Evolutionary conservation across 208 protist genomes (phyloP).

Genomic region (Acanthamoeba rhysodes): DNA sequence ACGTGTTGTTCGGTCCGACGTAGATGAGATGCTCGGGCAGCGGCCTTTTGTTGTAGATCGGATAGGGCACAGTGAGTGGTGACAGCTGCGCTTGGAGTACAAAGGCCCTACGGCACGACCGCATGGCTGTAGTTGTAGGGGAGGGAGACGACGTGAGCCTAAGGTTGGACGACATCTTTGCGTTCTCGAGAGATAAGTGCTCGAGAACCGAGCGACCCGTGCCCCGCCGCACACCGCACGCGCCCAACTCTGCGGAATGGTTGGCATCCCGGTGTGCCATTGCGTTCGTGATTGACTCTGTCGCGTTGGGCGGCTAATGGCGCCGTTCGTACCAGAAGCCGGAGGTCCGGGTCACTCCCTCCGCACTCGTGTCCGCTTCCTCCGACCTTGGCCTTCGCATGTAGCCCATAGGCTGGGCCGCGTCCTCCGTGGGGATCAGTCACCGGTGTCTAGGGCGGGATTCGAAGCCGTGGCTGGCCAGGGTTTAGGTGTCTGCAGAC

Average conservation of each 20-base stretch:
- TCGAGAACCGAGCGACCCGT: background rate
- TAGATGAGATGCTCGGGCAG: background rate
- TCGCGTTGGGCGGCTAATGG: too few relatives aligned
- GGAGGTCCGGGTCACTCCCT: too few relatives aligned
- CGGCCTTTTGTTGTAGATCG: background rate
- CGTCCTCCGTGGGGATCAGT: too few relatives aligned
- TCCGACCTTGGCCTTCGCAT: too few relatives aligned
- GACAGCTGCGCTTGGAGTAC: constrained; percentile 15
- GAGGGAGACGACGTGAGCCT: background rate
- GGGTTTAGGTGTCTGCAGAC: too few relatives aligned
- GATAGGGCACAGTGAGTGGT: background rate
- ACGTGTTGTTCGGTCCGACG: background rate
- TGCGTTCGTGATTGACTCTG: background rate
- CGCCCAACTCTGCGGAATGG: background rate
- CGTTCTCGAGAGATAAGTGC: background rate
- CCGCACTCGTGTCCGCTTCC: too few relatives aligned
- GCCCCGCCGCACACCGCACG: background rate
- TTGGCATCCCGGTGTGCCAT: background rate
- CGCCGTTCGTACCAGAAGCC: too few relatives aligned
- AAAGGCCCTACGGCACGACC: constrained; percentile 16
- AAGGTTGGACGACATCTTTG: background rate
- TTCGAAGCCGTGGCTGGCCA: too few relatives aligned
- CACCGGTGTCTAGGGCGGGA: too few relatives aligned
- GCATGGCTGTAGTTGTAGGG: background rate
- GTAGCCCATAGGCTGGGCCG: too few relatives aligned